These are phyloP conservation scores for Lepraria neglecta DNA, from an alignment of 495 filamentous ascomycete genomes.

Conservation along the genomic window DNA sequence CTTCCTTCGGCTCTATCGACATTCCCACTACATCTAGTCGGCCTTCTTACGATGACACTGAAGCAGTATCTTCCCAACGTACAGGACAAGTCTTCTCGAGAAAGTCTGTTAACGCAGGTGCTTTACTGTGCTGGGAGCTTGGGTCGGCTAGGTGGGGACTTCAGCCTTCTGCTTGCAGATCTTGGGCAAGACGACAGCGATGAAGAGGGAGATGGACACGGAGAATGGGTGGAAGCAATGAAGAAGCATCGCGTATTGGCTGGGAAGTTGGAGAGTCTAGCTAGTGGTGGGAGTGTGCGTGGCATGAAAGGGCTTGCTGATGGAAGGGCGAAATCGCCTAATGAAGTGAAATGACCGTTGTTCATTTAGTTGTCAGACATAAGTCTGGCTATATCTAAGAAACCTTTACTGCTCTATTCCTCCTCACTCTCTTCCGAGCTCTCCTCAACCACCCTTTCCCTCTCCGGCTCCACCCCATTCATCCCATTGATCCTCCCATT, in stretches of 20 bases:
- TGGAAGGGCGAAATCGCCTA: constrained; percentile 8
- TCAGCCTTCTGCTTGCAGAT: constrained; percentile 76
- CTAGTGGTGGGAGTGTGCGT: constrained; percentile 35
- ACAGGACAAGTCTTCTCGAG: constrained; percentile 65
- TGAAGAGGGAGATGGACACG: constrained; percentile 16
- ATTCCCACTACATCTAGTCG: constrained; percentile 80
- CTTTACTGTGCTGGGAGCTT: constrained; percentile 93
- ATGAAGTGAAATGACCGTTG: neutral
- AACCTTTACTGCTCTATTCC: constrained; percentile 19
- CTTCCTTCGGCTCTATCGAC: constrained; percentile 73
- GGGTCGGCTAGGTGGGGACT: constrained; percentile 86
- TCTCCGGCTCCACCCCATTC: neutral
- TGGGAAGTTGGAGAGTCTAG: constrained; percentile 77
- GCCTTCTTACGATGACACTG: constrained; percentile 73
- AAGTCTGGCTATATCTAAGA: neutral
- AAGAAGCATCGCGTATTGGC: constrained; percentile 83
- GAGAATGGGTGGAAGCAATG: constrained; percentile 85
- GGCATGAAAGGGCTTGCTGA: constrained; percentile 5
- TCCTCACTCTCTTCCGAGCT: constrained; percentile 29
- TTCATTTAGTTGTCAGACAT: neutral
- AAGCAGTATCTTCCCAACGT: constrained; percentile 76
- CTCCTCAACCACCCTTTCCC: constrained; percentile 17
- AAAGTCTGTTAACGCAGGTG: constrained; percentile 88
- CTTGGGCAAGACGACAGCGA: constrained; percentile 47
- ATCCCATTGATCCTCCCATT: constrained; percentile 6